Evolutionary conservation across 768 basidiomycete species (phyloP).

Genomic region (Flagelloscypha sp.): DNA sequence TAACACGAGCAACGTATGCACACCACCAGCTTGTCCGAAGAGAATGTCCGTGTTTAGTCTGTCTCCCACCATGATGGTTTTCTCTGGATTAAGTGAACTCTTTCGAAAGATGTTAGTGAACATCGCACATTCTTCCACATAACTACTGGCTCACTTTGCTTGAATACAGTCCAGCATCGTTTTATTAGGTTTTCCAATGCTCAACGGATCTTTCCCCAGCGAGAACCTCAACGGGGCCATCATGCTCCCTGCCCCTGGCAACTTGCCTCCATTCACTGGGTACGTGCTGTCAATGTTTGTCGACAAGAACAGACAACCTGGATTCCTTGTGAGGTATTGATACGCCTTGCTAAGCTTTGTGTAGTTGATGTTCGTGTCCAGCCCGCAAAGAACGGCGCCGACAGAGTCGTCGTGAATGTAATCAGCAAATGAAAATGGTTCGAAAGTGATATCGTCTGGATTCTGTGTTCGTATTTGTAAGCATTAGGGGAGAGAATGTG

Average conservation of each 20-base stretch:
- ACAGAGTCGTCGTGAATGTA: slow-evolving; percentile 74
- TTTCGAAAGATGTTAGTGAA: slow-evolving; percentile 8
- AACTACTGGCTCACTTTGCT: slow-evolving; percentile 42
- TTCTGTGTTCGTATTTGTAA: slow-evolving; percentile 46
- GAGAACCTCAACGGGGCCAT: slow-evolving; percentile 76
- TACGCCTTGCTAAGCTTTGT: slow-evolving; percentile 91
- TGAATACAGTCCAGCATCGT: slow-evolving; percentile 93
- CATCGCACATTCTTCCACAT: slow-evolving; percentile 9
- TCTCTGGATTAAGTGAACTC: slow-evolving; percentile 49
- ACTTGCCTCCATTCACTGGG: slow-evolving; percentile 61
- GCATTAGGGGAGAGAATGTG: slow-evolving; percentile 2
- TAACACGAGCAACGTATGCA: slow-evolving; percentile 83
- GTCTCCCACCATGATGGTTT: slow-evolving; percentile 95
- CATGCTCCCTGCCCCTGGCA: slow-evolving; percentile 82
- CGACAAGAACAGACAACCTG: slow-evolving; percentile 74
- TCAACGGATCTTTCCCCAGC: slow-evolving; percentile 59
- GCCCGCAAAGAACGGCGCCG: slow-evolving; percentile 90
- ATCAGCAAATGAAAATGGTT: slow-evolving; percentile 54
- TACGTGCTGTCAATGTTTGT: slow-evolving; percentile 94
- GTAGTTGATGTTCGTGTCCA: slow-evolving; percentile 84
- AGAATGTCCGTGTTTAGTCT: slow-evolving; percentile 92
- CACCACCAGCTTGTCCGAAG: slow-evolving; percentile 82
- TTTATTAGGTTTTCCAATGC: slow-evolving; percentile 84
- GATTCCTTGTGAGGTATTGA: slow-evolving; percentile 77
- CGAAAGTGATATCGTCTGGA: slow-evolving; percentile 72